Conservation (phyloP, 169 alveolate genomes). For the Plasmodium knowlesi region DNA sequence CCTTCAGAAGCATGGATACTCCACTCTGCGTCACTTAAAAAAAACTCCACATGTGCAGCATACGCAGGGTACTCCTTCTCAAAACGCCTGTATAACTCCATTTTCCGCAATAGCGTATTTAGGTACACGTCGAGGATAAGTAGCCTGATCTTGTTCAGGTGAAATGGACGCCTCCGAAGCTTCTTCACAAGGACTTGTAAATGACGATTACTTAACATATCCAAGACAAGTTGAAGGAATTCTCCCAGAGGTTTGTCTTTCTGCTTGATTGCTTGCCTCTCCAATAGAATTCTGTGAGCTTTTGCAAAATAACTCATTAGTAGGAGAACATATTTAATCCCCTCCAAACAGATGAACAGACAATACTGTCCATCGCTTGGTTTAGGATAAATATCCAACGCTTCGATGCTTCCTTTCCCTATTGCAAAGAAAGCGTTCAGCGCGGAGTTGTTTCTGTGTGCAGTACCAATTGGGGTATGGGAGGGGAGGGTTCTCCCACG, state of each 20-base stretch:
- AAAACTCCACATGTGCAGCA: not conserved
- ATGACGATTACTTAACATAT: not conserved
- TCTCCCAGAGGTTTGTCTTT: not conserved
- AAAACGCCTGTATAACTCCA: not conserved
- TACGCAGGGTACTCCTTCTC: not conserved
- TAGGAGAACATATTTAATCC: constrained; percentile 10
- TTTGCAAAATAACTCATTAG: constrained; percentile 23
- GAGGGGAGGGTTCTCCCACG: not conserved
- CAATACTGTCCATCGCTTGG: constrained; percentile 15
- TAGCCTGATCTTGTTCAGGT: constrained; percentile 13
- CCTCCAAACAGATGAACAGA: constrained; percentile 49
- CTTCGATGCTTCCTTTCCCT: constrained; percentile 16
- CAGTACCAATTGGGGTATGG: not conserved
- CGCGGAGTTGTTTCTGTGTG: not conserved
- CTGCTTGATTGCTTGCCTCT: not conserved
- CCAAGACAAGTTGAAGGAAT: not conserved
- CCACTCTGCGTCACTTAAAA: constrained; percentile 6
- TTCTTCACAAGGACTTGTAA: not conserved
- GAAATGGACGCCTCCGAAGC: not conserved
- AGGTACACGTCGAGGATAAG: constrained; percentile 13
- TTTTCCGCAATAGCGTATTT: constrained; percentile 6
- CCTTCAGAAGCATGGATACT: not conserved
- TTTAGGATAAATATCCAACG: constrained; percentile 8
- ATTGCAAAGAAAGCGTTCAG: constrained; percentile 17
- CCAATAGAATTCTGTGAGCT: not conserved